Conservation (phyloP, 352 stramenopile genomes). For the Proteromonas lacertae region DNA sequence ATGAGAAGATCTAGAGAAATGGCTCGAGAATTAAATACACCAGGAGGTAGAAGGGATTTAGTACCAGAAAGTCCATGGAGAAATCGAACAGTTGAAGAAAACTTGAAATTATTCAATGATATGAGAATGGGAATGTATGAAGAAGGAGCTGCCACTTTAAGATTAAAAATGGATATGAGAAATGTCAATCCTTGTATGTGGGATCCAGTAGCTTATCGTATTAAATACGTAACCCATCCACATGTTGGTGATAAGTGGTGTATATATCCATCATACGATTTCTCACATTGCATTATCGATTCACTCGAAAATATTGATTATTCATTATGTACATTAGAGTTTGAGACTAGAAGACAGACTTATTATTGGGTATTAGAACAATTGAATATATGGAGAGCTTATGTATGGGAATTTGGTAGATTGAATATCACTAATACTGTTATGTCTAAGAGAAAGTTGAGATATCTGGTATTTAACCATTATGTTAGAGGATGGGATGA, state of each 20-base stretch:
- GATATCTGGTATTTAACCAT: constrained; percentile 52
- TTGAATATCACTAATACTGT: constrained; percentile 91
- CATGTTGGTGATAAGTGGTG: constrained; percentile 86
- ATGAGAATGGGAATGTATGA: constrained; percentile 68
- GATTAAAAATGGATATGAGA: constrained; percentile 91
- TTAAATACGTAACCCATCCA: constrained; percentile 84
- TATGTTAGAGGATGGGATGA: constrained; percentile 63
- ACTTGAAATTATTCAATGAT: constrained; percentile 75
- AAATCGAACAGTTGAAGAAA: constrained; percentile 32
- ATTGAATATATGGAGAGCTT: constrained; percentile 81
- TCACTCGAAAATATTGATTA: constrained; percentile 83
- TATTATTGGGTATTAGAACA: constrained; percentile 95
- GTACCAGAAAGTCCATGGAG: constrained; percentile 8
- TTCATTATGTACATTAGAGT: constrained; percentile 97
- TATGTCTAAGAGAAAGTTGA: constrained; percentile 83
- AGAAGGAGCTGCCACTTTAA: constrained; percentile 29
- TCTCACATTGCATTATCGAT: constrained; percentile 76
- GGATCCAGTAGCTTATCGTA: constrained; percentile 82
- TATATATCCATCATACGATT: constrained; percentile 99
- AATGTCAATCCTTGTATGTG: constrained; percentile 95
- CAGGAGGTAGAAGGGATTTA: too few relatives aligned
- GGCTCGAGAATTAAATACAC: constrained; percentile 12
- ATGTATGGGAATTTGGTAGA: constrained; percentile 62
- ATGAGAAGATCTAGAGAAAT: constrained; percentile 36
- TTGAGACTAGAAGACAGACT: constrained; percentile 81